Percentiles rank a stretch among this genome's conserved stretches.
phyloP scores from a whole-genome alignment of 768 basidiomycete genomes.

The Trametes sanguinea region DNA sequence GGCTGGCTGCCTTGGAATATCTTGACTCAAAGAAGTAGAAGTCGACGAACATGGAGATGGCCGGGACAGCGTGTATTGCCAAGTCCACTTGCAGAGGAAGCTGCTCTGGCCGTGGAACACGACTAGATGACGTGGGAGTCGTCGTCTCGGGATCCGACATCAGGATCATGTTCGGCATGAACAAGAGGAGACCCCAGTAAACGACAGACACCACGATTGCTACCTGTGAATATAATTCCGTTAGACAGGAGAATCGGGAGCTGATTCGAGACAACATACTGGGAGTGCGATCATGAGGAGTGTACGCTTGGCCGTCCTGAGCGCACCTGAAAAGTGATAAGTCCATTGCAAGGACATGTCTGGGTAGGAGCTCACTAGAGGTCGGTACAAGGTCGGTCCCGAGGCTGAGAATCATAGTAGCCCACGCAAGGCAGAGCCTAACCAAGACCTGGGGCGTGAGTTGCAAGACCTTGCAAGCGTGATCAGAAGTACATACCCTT shows the following conservation, averaged over 20 bases:
- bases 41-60: slow-evolving; percentile 57
- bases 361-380: slow-evolving; percentile 1
- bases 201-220: slow-evolving; percentile 54
- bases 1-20: slow-evolving; percentile 43
- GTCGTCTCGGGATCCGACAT: slow-evolving; percentile 28
- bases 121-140: slow-evolving; percentile 35
- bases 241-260: neutral
- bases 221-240: slow-evolving; percentile 32
- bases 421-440: slow-evolving; percentile 41
- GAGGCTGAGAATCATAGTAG: slow-evolving; percentile 44
- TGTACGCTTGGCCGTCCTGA: slow-evolving; percentile 52
- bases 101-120: slow-evolving; percentile 31
- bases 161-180: slow-evolving; percentile 61
- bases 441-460: too few species aligned
- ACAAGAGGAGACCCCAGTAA: slow-evolving; percentile 67
- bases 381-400: slow-evolving; percentile 42
- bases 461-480: neutral
- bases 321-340: slow-evolving; percentile 31
- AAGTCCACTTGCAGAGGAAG: slow-evolving; percentile 52
- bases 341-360: neutral
- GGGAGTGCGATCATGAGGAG: slow-evolving; percentile 68
- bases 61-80: slow-evolving; percentile 63
- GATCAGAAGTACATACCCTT: slow-evolving; percentile 51
- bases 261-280: slow-evolving; percentile 39
- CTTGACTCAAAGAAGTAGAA: slow-evolving; percentile 67